Evolutionary conservation across 108 stramenopile genomes (phyloP), one percentile per base, ranked within the genome.

Genomic region (Nannochloropsis salina): DNA sequence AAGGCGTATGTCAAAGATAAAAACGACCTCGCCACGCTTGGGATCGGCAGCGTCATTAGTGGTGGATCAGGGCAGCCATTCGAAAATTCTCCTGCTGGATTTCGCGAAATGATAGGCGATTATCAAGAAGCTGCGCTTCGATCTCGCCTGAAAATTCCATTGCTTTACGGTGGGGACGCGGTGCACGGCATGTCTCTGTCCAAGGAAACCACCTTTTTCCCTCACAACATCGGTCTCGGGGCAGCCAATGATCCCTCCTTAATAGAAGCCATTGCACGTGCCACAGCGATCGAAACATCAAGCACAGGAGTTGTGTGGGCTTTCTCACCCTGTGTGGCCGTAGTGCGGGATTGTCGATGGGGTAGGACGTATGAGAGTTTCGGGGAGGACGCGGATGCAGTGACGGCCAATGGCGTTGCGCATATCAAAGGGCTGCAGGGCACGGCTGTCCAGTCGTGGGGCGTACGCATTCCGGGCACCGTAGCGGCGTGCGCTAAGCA

Each of bases 171-270:
- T 8, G 61, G 61, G 20, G 61, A 74, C n/a, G 61, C 61, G 61
- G 61, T 74, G 61, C 61, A 74, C 61, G 61, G 61, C 61, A 74
- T 74, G 61, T n/a, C 20, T n/a, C n/a, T 74, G n/a, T 74, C 61
- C 8, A 74, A 74, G 61, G 61, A n/a, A 4, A 74, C 61, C 61
- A 74, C 61, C 20, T 2, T 74, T n/a, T 74, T 74, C 61, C 61
- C 61, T n/a, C 61, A 74, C 61, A 74, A 74, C 6, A 74, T 74
- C 6, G 61, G 61, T 74, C n/a, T 74, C 20, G 61, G 61, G n/a
- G 61, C 61, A n/a, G 61, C 61, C 15, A 6, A 74, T 74, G n/a
- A 74, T n/a, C 61, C 61, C 15, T 74, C 61, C n/a, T 74, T 74
- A n/a, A n/a, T 74, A n/a, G 61, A 74, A n/a, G 61, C 61, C 8